Conservation (phyloP, 148 eudicot species). For the Vaccinium vitisidaea region DNA sequence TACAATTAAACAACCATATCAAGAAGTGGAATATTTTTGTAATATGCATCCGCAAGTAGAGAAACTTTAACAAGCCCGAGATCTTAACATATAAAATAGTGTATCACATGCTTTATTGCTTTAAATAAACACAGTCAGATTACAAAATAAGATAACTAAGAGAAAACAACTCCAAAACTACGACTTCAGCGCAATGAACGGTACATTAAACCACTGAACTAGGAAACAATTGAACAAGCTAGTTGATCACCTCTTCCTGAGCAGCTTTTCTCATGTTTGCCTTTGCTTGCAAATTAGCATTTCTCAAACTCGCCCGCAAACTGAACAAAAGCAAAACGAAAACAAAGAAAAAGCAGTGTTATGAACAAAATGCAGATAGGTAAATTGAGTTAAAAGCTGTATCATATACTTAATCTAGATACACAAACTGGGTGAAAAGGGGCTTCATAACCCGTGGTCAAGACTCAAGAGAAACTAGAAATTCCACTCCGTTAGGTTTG, state of each 20-base stretch:
- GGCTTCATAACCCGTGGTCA: not conserved
- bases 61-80: not conserved
- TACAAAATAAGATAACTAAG: not conserved
- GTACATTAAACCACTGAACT: not conserved
- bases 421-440: not conserved
- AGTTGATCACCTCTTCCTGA: slow-evolving; percentile 63
- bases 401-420: not conserved
- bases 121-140: not conserved
- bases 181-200: not conserved
- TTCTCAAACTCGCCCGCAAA: slow-evolving; percentile 65
- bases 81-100: not conserved
- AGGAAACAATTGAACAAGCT: not conserved
- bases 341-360: not conserved
- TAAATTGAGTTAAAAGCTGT: not conserved
- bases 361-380: not conserved
- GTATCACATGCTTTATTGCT: not conserved
- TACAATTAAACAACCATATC: slow-evolving; percentile 36
- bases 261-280: slow-evolving; percentile 73
- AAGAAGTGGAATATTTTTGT: not conserved
- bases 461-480: not conserved
- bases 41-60: not conserved
- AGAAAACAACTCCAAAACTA: not conserved
- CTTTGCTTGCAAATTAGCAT: slow-evolving; percentile 87
- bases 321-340: slow-evolving; percentile 29
- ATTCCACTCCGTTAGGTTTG: not conserved